Evolutionary conservation across 306 rosid genomes (phyloP), one percentile per base, ranked within the genome.

Genomic region (Sophora flavescens): DNA sequence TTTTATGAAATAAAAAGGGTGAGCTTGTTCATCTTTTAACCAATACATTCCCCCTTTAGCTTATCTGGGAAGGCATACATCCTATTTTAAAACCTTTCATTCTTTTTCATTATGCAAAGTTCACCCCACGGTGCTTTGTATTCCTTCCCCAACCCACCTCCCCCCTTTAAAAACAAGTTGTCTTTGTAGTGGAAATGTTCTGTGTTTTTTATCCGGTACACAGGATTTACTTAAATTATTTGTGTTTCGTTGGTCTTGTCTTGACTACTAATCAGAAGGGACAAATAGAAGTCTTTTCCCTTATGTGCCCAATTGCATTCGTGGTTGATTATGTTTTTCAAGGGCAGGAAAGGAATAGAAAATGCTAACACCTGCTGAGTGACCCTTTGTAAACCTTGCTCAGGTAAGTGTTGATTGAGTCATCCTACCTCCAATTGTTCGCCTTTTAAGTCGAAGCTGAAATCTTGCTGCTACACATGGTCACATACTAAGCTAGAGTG

Each of bases 281-380:
- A 68, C 59, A 65, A 17, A 68, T 48, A 69, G 35, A 78, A 84
- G 80, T 67, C 68, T 26, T 77, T 74, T 56, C 39, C 47, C 11
- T 26, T 70, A 68, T 81, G 57, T 79, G 63, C 77, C 58, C 12
- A 47, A 64, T 74, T 81, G 81, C 80, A 80, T 30, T 30, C 32
- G 32, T 64, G 63, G 83, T 76, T 78, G 65, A 69, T 72, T 41
- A 62, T 74, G 48, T 80, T 87, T 81, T 72, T 81, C 76, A 59
- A 78, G 76, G 82, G 87, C 86, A 74, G 89, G 89, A 84, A 78
- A 82, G 41, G 86, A 77, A 66, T 87, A 82, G 77, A 82, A 80
- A 89, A 80, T 56, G 88, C 78, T 82, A 67, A 81, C 60, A 74
- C 84, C 72, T 77, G 84, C 82, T 30, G 32, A 30, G 32, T 30